Conservation (phyloP, 352 stramenopile species). For the Phytopythium litorale region DNA sequence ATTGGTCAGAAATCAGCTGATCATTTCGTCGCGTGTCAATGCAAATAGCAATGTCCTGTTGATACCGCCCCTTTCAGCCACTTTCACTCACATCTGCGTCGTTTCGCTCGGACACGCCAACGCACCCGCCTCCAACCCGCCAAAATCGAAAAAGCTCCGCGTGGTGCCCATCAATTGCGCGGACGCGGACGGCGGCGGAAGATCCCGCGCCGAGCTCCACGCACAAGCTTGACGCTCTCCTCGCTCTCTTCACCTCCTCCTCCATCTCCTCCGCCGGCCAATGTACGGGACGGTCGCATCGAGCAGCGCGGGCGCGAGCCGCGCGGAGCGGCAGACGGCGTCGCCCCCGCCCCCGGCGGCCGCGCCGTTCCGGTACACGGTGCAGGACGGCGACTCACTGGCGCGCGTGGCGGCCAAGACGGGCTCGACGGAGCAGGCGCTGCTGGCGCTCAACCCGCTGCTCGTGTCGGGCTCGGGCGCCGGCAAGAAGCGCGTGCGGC, state of each 20-base stretch:
- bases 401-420: constrained; percentile 59
- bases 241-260: not conserved
- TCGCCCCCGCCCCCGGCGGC: constrained; percentile 24
- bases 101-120: not conserved
- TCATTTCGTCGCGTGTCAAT: not conserved
- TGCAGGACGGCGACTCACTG: constrained; percentile 62
- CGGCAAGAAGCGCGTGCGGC: constrained; percentile 27
- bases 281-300: constrained; percentile 51
- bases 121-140: not conserved
- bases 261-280: not conserved
- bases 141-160: constrained; percentile 8
- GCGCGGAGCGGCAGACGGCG: constrained; percentile 13
- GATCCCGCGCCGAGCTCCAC: not conserved
- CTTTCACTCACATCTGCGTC: not conserved
- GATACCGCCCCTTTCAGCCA: not conserved
- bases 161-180: not conserved
- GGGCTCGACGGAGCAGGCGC: constrained; percentile 44
- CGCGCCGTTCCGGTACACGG: constrained; percentile 72
- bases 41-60: not conserved
- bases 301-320: constrained; percentile 16
- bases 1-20: too few species aligned
- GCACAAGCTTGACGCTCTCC: not conserved
- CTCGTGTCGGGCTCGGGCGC: constrained; percentile 15
- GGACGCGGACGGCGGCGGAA: not conserved
- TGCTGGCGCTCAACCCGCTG: constrained; percentile 71